Base-by-base conservation (phyloP, 257 asterid genomes). In the Rubia yunnanensis region DNA sequence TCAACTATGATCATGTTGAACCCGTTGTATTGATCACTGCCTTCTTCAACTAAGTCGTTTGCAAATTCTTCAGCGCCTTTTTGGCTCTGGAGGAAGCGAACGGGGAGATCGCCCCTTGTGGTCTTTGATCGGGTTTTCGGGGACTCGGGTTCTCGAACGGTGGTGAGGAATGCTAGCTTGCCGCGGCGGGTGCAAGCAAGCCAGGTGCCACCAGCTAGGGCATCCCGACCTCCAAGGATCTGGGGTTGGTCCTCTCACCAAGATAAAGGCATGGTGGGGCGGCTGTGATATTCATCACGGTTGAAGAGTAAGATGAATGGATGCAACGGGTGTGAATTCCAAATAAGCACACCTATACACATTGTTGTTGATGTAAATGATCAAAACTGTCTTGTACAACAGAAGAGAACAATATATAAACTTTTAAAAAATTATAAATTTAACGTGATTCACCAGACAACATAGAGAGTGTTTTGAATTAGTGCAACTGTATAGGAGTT, bases 181-280 rank as follows among this genome's bases (percentile, higher is more conserved):
- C 95, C 96, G 11, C 68, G 48, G 60, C 59, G 72, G 28, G 80
- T 35, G 71, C 79, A 81, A 72, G 84, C 95, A 74, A 88, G 28
- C 96, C 98, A 92, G 52, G 95, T 92, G 39, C 96, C 96, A 9
- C 96, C 98, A 62, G 85, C 94, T 35, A 65, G 74, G 48, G 26
- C 84, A 62, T 88, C 98, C 70, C 89, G 82, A 24, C 98, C 95
- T 34, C 95, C 98, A 13, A 88, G 77, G 67, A 82, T 88, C 35
- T 67, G 74, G 27, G 78, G 81, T 67, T 73, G 86, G 0, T 59
- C 68, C 27, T 76, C 84, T 95, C 98, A 88, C 96, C 96, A 86
- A 23, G 76, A 77, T 65, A 88, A 49, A 60, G 92, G 79, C 69
- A 74, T 66, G 68, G 96, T 88, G 8, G 84, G 84, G 64, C 95